phyloP scores from a whole-genome alignment of 2,329 filamentous ascomycete species.

The Alternaria triticimaculans region DNA sequence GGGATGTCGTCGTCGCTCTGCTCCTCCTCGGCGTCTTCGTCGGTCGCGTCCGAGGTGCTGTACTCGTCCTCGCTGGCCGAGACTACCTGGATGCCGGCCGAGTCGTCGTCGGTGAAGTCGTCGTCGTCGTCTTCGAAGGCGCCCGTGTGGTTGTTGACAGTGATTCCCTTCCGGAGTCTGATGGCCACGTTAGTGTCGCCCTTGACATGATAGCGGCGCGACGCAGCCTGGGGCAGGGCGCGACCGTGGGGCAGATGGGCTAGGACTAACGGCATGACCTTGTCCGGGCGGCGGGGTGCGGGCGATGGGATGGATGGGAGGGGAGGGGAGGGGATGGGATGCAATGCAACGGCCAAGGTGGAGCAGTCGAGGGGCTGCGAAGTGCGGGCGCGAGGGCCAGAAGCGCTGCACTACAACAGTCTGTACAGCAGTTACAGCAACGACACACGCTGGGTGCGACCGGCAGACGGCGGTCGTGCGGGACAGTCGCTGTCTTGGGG shows the following conservation, averaged over 20 bases:
- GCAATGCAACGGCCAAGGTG: neutral
- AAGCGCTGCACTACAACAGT: slow-evolving; percentile 8
- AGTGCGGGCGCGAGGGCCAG: neutral
- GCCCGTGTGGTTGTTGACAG: slow-evolving; percentile 48
- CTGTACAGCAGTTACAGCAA: neutral
- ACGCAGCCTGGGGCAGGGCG: slow-evolving; percentile 27
- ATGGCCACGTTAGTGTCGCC: slow-evolving; percentile 49
- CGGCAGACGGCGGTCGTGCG: neutral
- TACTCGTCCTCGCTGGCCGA: slow-evolving; percentile 43
- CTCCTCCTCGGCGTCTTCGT: slow-evolving; percentile 40
- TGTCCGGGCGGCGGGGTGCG: slow-evolving; percentile 27
- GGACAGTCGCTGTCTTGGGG: slow-evolving; percentile 1
- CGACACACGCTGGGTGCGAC: neutral
- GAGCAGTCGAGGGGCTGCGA: neutral
- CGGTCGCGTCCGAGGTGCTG: slow-evolving; percentile 27
- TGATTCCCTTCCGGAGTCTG: slow-evolving; percentile 48
- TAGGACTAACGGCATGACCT: slow-evolving; percentile 52
- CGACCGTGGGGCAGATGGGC: slow-evolving; percentile 45
- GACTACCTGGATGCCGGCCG: slow-evolving; percentile 41
- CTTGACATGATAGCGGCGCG: slow-evolving; percentile 26
- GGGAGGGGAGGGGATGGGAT: neutral
- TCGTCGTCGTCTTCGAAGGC: slow-evolving; percentile 36
- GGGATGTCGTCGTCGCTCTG: slow-evolving; percentile 24
- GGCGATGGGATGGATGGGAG: neutral
- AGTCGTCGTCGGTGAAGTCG: slow-evolving; percentile 41